Percentiles rank a stretch among this genome's conserved stretches.
Evolutionary conservation across 2,329 filamentous ascomycete species (phyloP).

Genomic region (Biscogniauxia mediterranea): DNA sequence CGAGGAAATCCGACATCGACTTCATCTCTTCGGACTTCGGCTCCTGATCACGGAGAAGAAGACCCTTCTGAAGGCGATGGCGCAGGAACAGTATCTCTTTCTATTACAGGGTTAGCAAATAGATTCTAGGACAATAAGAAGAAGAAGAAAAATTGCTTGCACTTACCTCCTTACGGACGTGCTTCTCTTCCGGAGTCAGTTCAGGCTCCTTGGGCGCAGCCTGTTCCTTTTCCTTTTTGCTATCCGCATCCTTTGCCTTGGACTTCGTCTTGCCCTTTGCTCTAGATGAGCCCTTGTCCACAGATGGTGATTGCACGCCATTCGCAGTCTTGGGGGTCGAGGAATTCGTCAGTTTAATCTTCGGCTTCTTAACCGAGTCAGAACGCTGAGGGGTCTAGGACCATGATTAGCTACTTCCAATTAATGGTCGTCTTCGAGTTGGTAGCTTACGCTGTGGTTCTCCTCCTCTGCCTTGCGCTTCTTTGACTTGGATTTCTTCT

Average conservation of each 20-base stretch:
- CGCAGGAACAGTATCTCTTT: conserved; percentile 87
- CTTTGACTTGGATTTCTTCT: conserved; percentile 55
- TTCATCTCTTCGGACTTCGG: conserved; percentile 87
- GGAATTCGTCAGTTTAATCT: conserved; percentile 63
- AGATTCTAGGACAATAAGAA: neutral
- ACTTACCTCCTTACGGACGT: conserved; percentile 57
- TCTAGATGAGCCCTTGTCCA: conserved; percentile 45
- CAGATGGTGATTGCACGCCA: conserved; percentile 48
- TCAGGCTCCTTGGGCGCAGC: conserved; percentile 53
- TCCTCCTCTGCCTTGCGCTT: conserved; percentile 87
- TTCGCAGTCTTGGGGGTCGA: conserved; percentile 69
- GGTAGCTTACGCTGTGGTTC: conserved; percentile 55
- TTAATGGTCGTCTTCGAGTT: conserved; percentile 2
- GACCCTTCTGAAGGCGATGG: conserved; percentile 92
- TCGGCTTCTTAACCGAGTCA: conserved; percentile 66
- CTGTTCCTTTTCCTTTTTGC: conserved; percentile 54
- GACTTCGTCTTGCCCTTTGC: conserved; percentile 57
- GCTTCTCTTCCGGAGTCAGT: conserved; percentile 56
- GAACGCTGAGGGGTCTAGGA: conserved; percentile 54
- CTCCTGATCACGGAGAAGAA: conserved; percentile 77
- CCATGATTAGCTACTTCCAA: conserved; percentile 3
- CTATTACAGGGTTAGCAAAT: conserved; percentile 43
- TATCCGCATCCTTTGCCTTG: conserved; percentile 41
- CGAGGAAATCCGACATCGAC: conserved; percentile 72
- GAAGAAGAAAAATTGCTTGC: neutral